A percentile compares a stretch with the other conserved stretches of the same genome.
phyloP scores from a whole-genome alignment of 306 rosid genomes.

The Ammopiptanthus mongolicus region DNA sequence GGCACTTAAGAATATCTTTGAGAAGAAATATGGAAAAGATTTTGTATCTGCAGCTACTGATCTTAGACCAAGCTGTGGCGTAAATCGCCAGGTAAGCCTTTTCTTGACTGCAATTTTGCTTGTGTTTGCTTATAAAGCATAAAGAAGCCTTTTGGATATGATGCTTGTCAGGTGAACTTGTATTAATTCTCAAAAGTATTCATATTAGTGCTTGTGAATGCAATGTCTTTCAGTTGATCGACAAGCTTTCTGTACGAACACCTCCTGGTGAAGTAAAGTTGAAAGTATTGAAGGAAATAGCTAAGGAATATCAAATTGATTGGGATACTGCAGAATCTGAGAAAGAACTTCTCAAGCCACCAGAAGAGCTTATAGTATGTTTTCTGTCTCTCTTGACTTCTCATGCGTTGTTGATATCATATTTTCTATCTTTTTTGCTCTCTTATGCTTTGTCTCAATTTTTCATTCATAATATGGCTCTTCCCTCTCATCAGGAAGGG shows the following conservation, averaged over 20 bases:
- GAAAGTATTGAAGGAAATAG: conserved; percentile 87
- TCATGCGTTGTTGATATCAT: conserved; percentile 18
- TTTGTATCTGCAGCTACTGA: conserved; percentile 93
- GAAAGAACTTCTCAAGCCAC: conserved; percentile 76
- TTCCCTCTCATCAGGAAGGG: conserved; percentile 53
- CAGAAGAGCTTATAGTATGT: conserved; percentile 77
- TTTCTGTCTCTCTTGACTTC: conserved; percentile 15
- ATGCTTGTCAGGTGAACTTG: background rate
- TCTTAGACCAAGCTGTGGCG: conserved; percentile 84
- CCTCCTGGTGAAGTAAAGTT: conserved; percentile 67
- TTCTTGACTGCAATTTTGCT: background rate
- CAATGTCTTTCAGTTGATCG: conserved; percentile 58
- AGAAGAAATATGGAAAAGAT: conserved; percentile 91
- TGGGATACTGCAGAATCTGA: conserved; percentile 91
- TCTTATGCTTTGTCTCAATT: background rate
- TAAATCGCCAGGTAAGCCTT: conserved; percentile 69
- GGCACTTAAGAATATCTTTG: conserved; percentile 63
- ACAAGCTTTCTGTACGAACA: conserved; percentile 96
- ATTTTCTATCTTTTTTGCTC: conserved; percentile 19
- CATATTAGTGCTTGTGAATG: background rate
- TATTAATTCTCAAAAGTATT: background rate
- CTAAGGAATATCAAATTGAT: conserved; percentile 75
- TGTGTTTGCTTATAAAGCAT: background rate
- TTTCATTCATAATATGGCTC: background rate
- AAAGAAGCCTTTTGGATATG: background rate